Evolutionary conservation across 2,329 filamentous ascomycete genomes (phyloP).

Genomic region (Elsinoe perseae): DNA sequence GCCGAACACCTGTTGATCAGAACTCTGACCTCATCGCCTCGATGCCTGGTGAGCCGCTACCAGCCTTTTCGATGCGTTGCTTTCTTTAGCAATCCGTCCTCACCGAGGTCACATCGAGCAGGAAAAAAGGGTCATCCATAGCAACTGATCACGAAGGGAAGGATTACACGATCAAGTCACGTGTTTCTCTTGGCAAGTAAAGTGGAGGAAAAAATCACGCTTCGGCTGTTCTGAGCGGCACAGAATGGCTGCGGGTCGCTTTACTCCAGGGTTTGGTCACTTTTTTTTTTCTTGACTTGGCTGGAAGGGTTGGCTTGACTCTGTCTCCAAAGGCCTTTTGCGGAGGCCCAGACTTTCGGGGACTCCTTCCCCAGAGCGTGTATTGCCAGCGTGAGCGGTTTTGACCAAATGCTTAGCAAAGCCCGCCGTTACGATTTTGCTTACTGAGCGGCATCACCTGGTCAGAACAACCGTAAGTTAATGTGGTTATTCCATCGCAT

Average conservation of each 20-base stretch:
- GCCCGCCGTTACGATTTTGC: not conserved
- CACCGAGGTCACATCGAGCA: not conserved
- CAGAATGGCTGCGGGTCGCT: not conserved
- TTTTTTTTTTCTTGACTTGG: not conserved
- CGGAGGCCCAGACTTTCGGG: not conserved
- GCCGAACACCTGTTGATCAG: not conserved
- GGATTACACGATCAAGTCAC: not conserved
- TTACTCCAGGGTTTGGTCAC: not conserved
- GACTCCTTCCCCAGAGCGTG: not conserved
- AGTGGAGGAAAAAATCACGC: too few species aligned
- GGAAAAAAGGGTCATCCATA: not conserved
- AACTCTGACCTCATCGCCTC: not conserved
- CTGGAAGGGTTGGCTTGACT: not conserved
- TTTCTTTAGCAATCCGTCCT: not conserved
- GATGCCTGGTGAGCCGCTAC: not conserved
- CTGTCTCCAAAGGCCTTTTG: too few species aligned
- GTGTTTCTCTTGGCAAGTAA: too few species aligned
- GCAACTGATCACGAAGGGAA: not conserved
- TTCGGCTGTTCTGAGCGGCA: conserved; percentile 4
- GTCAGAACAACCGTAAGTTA: not conserved
- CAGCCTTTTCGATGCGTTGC: not conserved
- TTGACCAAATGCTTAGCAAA: not conserved
- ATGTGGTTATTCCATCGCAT: not conserved
- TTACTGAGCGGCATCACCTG: conserved; percentile 2
- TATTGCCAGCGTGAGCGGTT: not conserved